Conservation (phyloP, 2,329 filamentous ascomycete genomes). For the Hypoxylon sp. region DNA sequence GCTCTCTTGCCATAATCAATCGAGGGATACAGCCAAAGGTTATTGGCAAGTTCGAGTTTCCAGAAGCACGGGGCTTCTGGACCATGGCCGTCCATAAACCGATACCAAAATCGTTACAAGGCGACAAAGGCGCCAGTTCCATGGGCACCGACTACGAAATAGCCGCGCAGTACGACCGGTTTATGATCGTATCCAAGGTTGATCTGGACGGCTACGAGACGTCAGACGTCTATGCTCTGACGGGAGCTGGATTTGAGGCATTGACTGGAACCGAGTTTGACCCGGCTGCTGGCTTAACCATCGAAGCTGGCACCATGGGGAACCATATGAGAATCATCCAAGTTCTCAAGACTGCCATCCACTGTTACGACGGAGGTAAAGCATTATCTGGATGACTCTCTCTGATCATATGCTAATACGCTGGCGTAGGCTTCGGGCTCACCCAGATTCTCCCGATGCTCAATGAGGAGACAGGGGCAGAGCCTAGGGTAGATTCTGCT, state of each 20-base stretch:
- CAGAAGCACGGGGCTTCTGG: constrained; percentile 81
- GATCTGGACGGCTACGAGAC: constrained; percentile 74
- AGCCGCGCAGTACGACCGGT: constrained; percentile 74
- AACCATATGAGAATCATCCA: constrained; percentile 84
- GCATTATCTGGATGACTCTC: constrained; percentile 33
- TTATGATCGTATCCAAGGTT: constrained; percentile 82
- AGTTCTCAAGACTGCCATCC: constrained; percentile 83
- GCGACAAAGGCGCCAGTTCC: constrained; percentile 58
- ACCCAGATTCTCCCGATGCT: constrained; percentile 92
- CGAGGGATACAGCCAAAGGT: constrained; percentile 78
- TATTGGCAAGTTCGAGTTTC: constrained; percentile 74
- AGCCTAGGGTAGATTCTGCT: constrained; percentile 78
- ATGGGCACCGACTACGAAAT: constrained; percentile 63
- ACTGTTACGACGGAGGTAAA: constrained; percentile 89
- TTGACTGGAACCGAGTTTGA: constrained; percentile 90
- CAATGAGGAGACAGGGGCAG: constrained; percentile 86
- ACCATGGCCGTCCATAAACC: constrained; percentile 75
- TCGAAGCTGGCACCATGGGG: constrained; percentile 86
- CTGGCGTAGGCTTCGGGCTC: constrained; percentile 76
- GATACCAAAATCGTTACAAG: constrained; percentile 65
- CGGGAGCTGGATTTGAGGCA: constrained; percentile 76
- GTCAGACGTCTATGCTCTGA: constrained; percentile 79
- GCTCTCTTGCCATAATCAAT: constrained; percentile 78
- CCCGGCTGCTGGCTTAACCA: constrained; percentile 82
- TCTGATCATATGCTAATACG: constrained; percentile 16